These are phyloP conservation scores for Zygoascus meyerae DNA, from an alignment of 1,139 yeast genomes.

Conservation along the genomic window DNA sequence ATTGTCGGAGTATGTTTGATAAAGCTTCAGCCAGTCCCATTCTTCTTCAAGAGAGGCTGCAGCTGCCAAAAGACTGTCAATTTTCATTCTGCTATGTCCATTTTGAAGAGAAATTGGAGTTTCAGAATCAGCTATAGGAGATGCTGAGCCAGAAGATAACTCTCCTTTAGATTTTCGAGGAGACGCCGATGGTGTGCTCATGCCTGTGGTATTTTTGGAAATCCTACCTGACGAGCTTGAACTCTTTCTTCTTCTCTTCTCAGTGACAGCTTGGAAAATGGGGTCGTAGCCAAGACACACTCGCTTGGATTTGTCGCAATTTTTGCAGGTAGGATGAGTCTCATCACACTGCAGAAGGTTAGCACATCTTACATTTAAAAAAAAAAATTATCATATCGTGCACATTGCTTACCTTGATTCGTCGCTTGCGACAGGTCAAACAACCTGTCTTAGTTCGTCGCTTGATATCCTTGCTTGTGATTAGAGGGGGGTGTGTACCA, in stretches of 20 bases:
- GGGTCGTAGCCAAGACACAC: conserved; percentile 62
- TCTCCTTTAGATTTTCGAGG: conserved; percentile 1
- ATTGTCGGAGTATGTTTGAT: conserved; percentile 19
- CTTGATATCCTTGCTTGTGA: conserved; percentile 28
- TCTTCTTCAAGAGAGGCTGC: conserved; percentile 24
- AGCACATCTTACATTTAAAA: no score
- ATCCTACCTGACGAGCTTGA: conserved; percentile 1
- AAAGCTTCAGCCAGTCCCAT: conserved; percentile 24
- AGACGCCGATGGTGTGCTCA: conserved; percentile 1
- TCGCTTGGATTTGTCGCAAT: conserved; percentile 66
- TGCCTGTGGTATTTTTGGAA: conserved; percentile 1
- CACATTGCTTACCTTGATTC: conserved; percentile 40
- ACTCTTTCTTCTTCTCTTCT: conserved; percentile 16
- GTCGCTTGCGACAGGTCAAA: conserved; percentile 62
- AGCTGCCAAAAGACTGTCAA: conserved; percentile 28
- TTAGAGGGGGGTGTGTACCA: conserved; percentile 16
- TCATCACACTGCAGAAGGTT: conserved; percentile 50
- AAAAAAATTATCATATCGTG: no score
- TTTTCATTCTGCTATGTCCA: conserved; percentile 22
- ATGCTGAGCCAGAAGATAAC: conserved; percentile 4
- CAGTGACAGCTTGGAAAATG: conserved; percentile 24
- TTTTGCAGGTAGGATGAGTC: conserved; percentile 63
- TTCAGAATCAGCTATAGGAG: conserved; percentile 6
- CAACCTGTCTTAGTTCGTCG: conserved; percentile 68
- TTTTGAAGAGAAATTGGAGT: conserved; percentile 9